Base-by-base conservation (phyloP, 129 eudicot genomes). In the Pittosporum tobira region DNA sequence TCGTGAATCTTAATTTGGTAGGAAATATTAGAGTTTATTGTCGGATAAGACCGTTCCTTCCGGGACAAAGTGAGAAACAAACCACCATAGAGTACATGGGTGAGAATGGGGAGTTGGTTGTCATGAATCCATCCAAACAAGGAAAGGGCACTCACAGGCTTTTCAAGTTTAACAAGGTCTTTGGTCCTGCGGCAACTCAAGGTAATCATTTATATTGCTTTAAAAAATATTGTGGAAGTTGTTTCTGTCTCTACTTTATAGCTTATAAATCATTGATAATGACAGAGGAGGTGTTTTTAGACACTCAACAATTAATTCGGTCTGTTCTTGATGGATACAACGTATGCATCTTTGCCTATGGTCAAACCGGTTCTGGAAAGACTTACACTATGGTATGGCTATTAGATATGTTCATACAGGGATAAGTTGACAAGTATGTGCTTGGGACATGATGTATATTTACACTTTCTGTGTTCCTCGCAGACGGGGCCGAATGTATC, bases 311-410 rank as follows among this genome's bases (percentile, higher is more conserved):
- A 27, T 71, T 88, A 23, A 84, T 88, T 65, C 80, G 87, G 46
- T 84, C 96, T 1, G 96, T 84, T 51, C 74, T 88, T 22, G 96
- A 88, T 81, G 96, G 96, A 14, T 84, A 73, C 46, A 88, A 81
- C 16, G 94, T 84, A 19, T 88, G 96, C 74, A 88, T 88, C 66
- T 88, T 88, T 61, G 96, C 96, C 57, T 88, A 88, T 30, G 96
- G 96, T 30, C 96, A 88, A 72, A 88, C 96, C 26, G 96, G 96
- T 44, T 88, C 96, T 0, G 96, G 96, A 18, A 88, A 88, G 74
- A 88, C 96, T 27, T 88, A 88, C 66, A 88, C 96, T 5, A 88
- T 88, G 96, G 96, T 88, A 72, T 34, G 65, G 20, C 0, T 31
- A 66, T 63, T 51, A 21, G 24, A 23, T 66, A 16, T 0, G 55